Evolutionary conservation across 495 filamentous ascomycete species (phyloP).

Genomic region (Penicillium lividum): DNA sequence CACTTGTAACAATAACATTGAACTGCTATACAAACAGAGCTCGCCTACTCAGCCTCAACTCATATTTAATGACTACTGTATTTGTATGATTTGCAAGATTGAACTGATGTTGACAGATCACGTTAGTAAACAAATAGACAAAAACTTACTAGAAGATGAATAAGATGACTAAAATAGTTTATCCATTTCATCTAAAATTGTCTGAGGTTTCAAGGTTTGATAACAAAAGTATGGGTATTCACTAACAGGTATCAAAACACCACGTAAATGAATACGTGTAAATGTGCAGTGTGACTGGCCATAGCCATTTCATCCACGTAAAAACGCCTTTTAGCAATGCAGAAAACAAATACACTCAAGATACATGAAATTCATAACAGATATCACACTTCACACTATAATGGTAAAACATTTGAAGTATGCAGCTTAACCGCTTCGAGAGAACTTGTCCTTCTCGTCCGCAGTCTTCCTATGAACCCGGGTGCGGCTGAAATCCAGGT

Average conservation of each 20-base stretch:
- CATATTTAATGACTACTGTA: too few relatives aligned
- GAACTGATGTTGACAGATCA: too few relatives aligned
- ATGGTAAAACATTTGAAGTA: background rate
- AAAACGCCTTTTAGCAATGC: background rate
- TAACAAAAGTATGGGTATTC: background rate
- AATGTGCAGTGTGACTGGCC: background rate
- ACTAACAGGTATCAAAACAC: conserved; percentile 7
- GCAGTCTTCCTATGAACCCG: conserved; percentile 16
- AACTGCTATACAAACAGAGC: too few relatives aligned
- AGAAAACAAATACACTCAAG: background rate
- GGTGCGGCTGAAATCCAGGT: conserved; percentile 21
- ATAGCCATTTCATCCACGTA: too few relatives aligned
- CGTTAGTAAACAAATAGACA: too few relatives aligned
- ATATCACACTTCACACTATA: background rate
- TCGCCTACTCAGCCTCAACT: too few relatives aligned
- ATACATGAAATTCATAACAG: background rate
- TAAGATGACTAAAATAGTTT: too few relatives aligned
- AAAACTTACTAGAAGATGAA: too few relatives aligned
- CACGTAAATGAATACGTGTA: conserved; percentile 16
- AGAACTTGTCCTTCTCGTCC: conserved; percentile 22
- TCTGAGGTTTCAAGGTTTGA: background rate
- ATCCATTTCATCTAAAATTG: background rate
- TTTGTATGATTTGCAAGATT: too few relatives aligned
- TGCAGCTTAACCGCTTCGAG: background rate
- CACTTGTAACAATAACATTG: too few relatives aligned